Evolutionary conservation across 2,329 filamentous ascomycete genomes (phyloP).

Genomic region (Verruconis gallopava): DNA sequence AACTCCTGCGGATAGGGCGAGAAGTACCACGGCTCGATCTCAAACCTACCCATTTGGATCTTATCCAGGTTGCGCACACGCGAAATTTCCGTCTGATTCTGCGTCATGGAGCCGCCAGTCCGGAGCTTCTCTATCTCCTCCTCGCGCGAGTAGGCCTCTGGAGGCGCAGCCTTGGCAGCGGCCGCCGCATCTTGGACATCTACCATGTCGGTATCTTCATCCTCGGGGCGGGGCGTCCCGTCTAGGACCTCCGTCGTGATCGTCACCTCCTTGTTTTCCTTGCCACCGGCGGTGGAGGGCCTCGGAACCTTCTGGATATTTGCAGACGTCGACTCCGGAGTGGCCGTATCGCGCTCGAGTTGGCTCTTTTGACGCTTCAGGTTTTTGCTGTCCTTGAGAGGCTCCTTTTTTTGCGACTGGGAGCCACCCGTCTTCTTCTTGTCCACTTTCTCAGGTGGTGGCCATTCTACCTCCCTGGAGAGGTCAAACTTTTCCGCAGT

Average conservation of each 20-base stretch:
- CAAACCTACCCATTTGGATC: slow-evolving; percentile 83
- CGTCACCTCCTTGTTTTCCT: slow-evolving; percentile 43
- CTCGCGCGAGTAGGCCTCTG: slow-evolving; percentile 56
- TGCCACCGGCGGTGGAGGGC: slow-evolving; percentile 45
- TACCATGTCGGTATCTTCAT: slow-evolving; percentile 38
- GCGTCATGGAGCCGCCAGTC: slow-evolving; percentile 94
- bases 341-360: slow-evolving; percentile 43
- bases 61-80: slow-evolving; percentile 89
- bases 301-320: slow-evolving; percentile 36
- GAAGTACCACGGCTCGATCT: slow-evolving; percentile 98
- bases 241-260: slow-evolving; percentile 33
- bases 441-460: slow-evolving; percentile 77
- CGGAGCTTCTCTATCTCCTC: slow-evolving; percentile 94
- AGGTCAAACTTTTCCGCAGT: slow-evolving; percentile 72
- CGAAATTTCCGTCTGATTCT: slow-evolving; percentile 93
- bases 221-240: slow-evolving; percentile 37
- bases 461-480: slow-evolving; percentile 88
- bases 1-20: slow-evolving; percentile 89
- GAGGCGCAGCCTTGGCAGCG: slow-evolving; percentile 39
- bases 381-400: slow-evolving; percentile 31
- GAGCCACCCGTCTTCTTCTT: slow-evolving; percentile 58
- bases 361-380: slow-evolving; percentile 33
- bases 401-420: slow-evolving; percentile 11
- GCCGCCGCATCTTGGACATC: slow-evolving; percentile 39
- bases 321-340: slow-evolving; percentile 39